Percentiles rank a stretch among this genome's conserved stretches.
phyloP scores from a whole-genome alignment of 495 filamentous ascomycete species.

The Trichoderma asperelloides region DNA sequence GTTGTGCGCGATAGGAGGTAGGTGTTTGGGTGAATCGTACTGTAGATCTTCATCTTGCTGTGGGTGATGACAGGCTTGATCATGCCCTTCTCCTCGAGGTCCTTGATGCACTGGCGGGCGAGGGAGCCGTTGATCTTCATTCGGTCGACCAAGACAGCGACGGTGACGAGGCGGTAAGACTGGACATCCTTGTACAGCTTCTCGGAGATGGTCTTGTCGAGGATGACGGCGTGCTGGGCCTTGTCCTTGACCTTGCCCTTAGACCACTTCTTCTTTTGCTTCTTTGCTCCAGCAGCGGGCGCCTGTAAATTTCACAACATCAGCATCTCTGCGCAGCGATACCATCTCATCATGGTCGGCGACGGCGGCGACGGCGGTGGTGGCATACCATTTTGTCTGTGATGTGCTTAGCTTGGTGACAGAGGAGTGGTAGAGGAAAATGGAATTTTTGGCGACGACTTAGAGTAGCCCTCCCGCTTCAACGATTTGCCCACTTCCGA shows the following conservation, averaged over 20 bases:
- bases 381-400: slow-evolving; percentile 12
- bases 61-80: slow-evolving; percentile 98
- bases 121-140: slow-evolving; percentile 99
- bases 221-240: slow-evolving; percentile 88
- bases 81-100: slow-evolving; percentile 94
- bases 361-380: not conserved
- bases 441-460: slow-evolving; percentile 10
- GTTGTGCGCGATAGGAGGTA: not conserved
- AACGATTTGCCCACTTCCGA: slow-evolving; percentile 2
- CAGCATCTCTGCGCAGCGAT: not conserved
- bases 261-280: slow-evolving; percentile 15
- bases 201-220: slow-evolving; percentile 72
- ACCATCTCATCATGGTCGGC: not conserved
- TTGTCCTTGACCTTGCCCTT: slow-evolving; percentile 90
- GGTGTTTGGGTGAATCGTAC: slow-evolving; percentile 42
- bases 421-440: slow-evolving; percentile 7
- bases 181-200: slow-evolving; percentile 98
- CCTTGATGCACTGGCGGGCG: slow-evolving; percentile 78
- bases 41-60: slow-evolving; percentile 98
- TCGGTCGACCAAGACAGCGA: slow-evolving; percentile 95
- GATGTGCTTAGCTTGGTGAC: slow-evolving; percentile 9
- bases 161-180: slow-evolving; percentile 98
- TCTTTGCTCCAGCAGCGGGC: slow-evolving; percentile 12
- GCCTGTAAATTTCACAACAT: slow-evolving; percentile 5
- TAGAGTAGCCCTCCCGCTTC: slow-evolving; percentile 2